Evolutionary conservation across 225 moss, liverwort and hornwort species (phyloP).

Genomic region (Pseudisothecium myosuroides): DNA sequence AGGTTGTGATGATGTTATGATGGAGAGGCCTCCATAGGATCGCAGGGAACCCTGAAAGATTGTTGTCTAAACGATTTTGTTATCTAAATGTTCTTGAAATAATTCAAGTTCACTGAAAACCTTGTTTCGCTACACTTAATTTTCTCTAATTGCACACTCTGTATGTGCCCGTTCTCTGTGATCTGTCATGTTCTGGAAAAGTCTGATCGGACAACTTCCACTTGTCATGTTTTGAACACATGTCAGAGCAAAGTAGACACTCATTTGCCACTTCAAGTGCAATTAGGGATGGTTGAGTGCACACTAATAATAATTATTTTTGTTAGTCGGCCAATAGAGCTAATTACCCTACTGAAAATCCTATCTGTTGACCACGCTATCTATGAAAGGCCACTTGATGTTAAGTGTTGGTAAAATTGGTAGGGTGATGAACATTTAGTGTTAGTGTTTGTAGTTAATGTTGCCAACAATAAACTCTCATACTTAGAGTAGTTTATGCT

Average conservation of each 20-base stretch:
- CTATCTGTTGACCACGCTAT: not conserved
- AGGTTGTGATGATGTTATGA: too few species aligned
- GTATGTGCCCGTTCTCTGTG: not conserved
- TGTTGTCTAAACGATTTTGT: not conserved
- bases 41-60: not conserved
- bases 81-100: not conserved
- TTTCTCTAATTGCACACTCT: not conserved
- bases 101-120: not conserved
- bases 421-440: not conserved
- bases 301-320: not conserved
- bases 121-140: not conserved
- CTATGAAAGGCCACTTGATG: too few species aligned
- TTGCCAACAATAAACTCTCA: too few species aligned
- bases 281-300: not conserved
- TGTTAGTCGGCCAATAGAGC: not conserved
- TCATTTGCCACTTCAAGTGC: not conserved
- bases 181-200: not conserved
- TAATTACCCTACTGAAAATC: not conserved
- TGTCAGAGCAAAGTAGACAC: not conserved
- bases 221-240: not conserved
- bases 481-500: not conserved
- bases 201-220: not conserved
- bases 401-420: not conserved
- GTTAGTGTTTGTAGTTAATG: not conserved
- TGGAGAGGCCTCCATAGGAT: not conserved